Evolutionary conservation across 352 stramenopile genomes (phyloP).

Genomic region (Phytopythium kandeliae): DNA sequence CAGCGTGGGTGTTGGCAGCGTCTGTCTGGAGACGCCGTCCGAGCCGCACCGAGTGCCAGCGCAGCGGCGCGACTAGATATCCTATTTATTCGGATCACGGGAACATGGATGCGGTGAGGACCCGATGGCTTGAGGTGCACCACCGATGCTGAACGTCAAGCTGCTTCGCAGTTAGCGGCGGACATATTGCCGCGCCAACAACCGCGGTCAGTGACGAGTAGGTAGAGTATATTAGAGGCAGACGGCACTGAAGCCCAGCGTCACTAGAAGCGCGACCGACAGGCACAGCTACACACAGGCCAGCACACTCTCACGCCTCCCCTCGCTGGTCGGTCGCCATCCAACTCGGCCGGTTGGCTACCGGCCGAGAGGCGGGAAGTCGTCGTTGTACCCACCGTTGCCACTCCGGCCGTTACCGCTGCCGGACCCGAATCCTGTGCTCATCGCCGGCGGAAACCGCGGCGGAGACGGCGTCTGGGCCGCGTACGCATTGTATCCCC

Average conservation of each 20-base stretch:
- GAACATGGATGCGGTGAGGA: not conserved
- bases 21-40: not conserved
- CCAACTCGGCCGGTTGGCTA: slow-evolving; percentile 13
- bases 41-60: not conserved
- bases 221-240: slow-evolving; percentile 2
- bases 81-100: slow-evolving; percentile 4
- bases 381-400: slow-evolving; percentile 48
- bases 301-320: slow-evolving; percentile 3
- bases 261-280: no score
- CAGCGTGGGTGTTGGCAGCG: not conserved
- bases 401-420: slow-evolving; percentile 6
- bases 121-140: no score
- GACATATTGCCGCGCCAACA: no score
- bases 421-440: not conserved
- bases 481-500: slow-evolving; percentile 21
- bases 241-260: not conserved
- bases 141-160: no score
- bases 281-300: no score
- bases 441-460: slow-evolving; percentile 14
- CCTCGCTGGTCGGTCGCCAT: slow-evolving; percentile 10
- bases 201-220: not conserved
- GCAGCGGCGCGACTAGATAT: no score
- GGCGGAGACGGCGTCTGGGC: slow-evolving; percentile 21
- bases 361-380: slow-evolving; percentile 68
- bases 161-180: no score